These are phyloP conservation scores for Debaryomycetaceae sp. DNA, from an alignment of 1,139 yeast species.

Conservation along the genomic window DNA sequence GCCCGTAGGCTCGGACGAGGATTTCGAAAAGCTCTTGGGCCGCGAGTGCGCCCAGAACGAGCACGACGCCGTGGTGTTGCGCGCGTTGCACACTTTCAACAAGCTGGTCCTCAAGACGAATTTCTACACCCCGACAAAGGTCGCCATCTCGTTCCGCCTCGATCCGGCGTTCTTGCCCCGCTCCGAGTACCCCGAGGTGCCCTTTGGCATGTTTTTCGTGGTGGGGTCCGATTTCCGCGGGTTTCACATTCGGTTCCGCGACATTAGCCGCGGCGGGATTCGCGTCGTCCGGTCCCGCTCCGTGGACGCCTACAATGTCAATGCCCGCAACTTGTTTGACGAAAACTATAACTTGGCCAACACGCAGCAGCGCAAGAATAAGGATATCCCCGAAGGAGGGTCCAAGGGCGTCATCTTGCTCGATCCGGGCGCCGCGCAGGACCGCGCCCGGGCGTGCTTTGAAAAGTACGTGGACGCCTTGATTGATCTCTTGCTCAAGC, in stretches of 20 bases:
- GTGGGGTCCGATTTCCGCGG: constrained; percentile 97
- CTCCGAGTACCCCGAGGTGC: constrained; percentile 83
- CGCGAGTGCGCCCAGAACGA: constrained; percentile 74
- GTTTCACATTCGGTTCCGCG: constrained; percentile 94
- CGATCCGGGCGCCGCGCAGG: constrained; percentile 72
- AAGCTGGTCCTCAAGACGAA: constrained; percentile 84
- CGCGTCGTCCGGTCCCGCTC: constrained; percentile 88
- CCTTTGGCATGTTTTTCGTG: constrained; percentile 89
- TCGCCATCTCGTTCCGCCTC: constrained; percentile 87
- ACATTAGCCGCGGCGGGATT: constrained; percentile 97
- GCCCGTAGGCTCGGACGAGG: constrained; percentile 66
- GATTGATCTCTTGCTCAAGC: constrained; percentile 75
- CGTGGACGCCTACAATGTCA: constrained; percentile 74
- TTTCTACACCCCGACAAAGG: constrained; percentile 88
- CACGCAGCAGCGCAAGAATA: constrained; percentile 94
- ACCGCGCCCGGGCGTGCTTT: constrained; percentile 75
- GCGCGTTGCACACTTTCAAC: constrained; percentile 77
- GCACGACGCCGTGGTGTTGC: constrained; percentile 68
- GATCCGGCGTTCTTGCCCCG: constrained; percentile 77
- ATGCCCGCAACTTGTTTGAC: constrained; percentile 83
- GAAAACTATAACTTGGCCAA: constrained; percentile 94
- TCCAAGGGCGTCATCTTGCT: constrained; percentile 93
- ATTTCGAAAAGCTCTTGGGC: constrained; percentile 57
- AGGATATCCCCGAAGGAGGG: constrained; percentile 99
- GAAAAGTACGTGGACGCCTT: constrained; percentile 88